Evolutionary conservation across 371 early-diverging fungal genomes (phyloP).

Genomic region (Mortierella sp.): DNA sequence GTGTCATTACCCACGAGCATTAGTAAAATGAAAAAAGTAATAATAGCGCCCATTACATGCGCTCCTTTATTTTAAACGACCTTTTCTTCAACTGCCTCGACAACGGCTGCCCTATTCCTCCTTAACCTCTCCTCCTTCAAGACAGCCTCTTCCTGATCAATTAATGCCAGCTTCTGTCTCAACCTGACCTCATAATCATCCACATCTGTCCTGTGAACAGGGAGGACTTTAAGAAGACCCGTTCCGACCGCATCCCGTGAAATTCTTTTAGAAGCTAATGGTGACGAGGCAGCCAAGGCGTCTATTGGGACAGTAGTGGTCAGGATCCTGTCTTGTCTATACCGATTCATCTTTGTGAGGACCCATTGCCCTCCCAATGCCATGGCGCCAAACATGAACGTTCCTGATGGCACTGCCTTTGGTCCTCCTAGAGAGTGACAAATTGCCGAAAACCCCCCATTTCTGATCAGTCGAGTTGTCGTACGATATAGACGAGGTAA

Average conservation of each 20-base stretch:
- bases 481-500: background rate
- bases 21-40: no score
- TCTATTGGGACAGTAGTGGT: conserved; percentile 5
- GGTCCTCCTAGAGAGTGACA: conserved; percentile 61
- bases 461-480: background rate
- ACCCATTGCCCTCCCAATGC: conserved; percentile 51
- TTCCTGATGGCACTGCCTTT: conserved; percentile 64
- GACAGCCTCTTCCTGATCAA: conserved; percentile 40
- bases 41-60: no score
- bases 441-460: background rate
- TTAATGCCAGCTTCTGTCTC: conserved; percentile 23
- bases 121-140: conserved; percentile 31
- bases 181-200: conserved; percentile 49
- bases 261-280: background rate
- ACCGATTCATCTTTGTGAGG: conserved; percentile 23
- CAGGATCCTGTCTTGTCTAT: conserved; percentile 45
- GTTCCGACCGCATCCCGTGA: conserved; percentile 16
- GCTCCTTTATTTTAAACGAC: background rate
- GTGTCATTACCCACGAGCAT: no score
- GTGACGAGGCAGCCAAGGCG: background rate
- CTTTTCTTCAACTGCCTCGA: conserved; percentile 6
- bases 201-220: conserved; percentile 52
- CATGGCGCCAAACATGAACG: conserved; percentile 66
- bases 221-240: conserved; percentile 39
- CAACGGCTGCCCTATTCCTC: conserved; percentile 18